phyloP scores from a whole-genome alignment of 2,329 filamentous ascomycete genomes.

The Fusarium agapanthi region DNA sequence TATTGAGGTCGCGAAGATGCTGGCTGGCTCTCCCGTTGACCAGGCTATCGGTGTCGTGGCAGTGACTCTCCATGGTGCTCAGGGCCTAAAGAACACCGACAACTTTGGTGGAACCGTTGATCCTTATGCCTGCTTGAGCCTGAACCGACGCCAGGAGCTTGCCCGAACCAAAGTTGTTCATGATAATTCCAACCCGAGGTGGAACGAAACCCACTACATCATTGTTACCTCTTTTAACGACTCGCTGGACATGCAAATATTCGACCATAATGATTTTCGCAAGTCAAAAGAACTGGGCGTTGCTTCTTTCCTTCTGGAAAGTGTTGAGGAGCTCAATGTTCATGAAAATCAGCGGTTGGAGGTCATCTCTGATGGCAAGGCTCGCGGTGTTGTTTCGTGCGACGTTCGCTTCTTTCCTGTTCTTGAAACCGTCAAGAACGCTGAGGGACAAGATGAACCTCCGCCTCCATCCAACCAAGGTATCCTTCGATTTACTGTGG shows the following conservation, averaged over 20 bases:
- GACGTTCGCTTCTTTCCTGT: slow-evolving; percentile 98
- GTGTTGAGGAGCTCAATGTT: slow-evolving; percentile 77
- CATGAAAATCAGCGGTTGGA: slow-evolving; percentile 88
- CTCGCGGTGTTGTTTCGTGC: slow-evolving; percentile 79
- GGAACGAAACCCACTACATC: slow-evolving; percentile 97
- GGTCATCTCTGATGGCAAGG: slow-evolving; percentile 83
- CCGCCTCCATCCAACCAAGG: slow-evolving; percentile 91
- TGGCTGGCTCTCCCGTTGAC: slow-evolving; percentile 92
- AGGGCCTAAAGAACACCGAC: slow-evolving; percentile 93
- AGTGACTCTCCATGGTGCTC: slow-evolving; percentile 88
- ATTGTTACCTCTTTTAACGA: slow-evolving; percentile 93
- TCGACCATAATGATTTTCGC: slow-evolving; percentile 93
- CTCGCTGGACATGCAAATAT: slow-evolving; percentile 82
- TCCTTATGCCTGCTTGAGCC: slow-evolving; percentile 84
- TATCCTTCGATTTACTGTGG: slow-evolving; percentile 91
- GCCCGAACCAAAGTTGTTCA: slow-evolving; percentile 89
- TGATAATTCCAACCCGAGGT: slow-evolving; percentile 86
- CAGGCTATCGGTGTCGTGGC: slow-evolving; percentile 95
- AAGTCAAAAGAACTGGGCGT: slow-evolving; percentile 96
- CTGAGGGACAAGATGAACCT: slow-evolving; percentile 81
- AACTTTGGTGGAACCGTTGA: slow-evolving; percentile 92
- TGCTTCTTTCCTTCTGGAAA: slow-evolving; percentile 85
- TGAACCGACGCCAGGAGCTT: slow-evolving; percentile 83
- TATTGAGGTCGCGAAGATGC: slow-evolving; percentile 98
- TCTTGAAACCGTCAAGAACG: slow-evolving; percentile 73